Percentiles rank a stretch among this genome's conserved stretches.
Conservation (phyloP, 345 rosid species). For the Pelargonium nanum region DNA sequence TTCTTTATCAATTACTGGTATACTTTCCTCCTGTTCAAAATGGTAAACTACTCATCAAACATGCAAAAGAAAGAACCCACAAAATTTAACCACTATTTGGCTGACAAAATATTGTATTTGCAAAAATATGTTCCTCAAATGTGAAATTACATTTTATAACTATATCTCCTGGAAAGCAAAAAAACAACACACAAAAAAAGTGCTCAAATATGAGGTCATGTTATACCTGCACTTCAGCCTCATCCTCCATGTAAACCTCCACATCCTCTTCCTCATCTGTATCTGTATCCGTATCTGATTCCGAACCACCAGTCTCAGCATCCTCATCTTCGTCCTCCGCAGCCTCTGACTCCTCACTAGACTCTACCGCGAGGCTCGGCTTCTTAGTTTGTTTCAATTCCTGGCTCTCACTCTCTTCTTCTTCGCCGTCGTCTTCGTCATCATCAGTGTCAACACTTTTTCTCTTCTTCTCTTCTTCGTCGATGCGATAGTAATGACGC, state of each 20-base stretch:
- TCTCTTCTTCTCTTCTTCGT: conserved; percentile 19
- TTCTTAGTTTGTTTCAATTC: neutral
- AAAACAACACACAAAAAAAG: too few species aligned
- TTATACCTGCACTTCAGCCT: conserved; percentile 31
- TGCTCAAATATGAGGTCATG: neutral
- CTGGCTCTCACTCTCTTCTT: neutral
- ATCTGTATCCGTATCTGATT: conserved; percentile 45
- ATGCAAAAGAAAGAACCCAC: neutral
- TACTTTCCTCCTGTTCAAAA: conserved; percentile 49
- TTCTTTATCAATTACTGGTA: conserved; percentile 50
- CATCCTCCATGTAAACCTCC: conserved; percentile 38
- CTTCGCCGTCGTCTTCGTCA: conserved; percentile 10
- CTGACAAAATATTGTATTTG: neutral
- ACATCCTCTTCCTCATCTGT: conserved; percentile 49
- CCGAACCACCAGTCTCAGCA: conserved; percentile 23
- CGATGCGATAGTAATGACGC: conserved; percentile 52
- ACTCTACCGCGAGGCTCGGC: neutral
- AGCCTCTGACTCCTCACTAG: conserved; percentile 6
- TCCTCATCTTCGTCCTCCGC: conserved; percentile 10
- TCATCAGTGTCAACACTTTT: conserved; percentile 19
- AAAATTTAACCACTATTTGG: neutral
- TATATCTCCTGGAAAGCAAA: too few species aligned
- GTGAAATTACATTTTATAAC: neutral
- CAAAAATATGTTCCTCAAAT: neutral
- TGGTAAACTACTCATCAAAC: conserved; percentile 5